Conservation (phyloP, 2,329 filamentous ascomycete genomes). For the Phaeosphaeriaceae sp. region DNA sequence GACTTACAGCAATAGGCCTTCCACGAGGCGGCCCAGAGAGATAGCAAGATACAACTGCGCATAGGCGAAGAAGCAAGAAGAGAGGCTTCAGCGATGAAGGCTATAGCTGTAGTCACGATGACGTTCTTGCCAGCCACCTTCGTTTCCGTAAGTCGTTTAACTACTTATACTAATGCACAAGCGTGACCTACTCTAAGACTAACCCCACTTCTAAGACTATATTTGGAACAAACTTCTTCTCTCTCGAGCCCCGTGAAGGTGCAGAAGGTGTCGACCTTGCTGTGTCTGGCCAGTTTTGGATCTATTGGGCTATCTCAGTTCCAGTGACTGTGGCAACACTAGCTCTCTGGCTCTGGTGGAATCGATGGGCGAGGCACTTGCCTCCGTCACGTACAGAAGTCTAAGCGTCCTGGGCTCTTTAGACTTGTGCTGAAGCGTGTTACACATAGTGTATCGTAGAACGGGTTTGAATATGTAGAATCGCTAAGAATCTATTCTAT, state of each 20-base stretch:
- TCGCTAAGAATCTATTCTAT: too few relatives aligned
- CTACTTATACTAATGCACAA: not conserved
- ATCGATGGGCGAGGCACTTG: not conserved
- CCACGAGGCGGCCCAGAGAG: slow-evolving; percentile 20
- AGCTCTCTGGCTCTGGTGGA: slow-evolving; percentile 23
- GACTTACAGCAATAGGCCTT: not conserved
- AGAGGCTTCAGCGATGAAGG: slow-evolving; percentile 28
- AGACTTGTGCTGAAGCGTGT: too few relatives aligned
- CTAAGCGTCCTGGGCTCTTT: too few relatives aligned
- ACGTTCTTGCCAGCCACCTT: slow-evolving; percentile 32
- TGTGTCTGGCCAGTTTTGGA: slow-evolving; percentile 22
- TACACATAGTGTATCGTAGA: too few relatives aligned
- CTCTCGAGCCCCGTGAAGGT: slow-evolving; percentile 10
- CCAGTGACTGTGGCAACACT: slow-evolving; percentile 20
- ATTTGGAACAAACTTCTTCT: slow-evolving; percentile 20
- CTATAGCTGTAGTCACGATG: slow-evolving; percentile 30
- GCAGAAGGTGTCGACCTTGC: not conserved
- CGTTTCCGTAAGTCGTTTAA: slow-evolving; percentile 17
- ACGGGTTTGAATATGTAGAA: too few relatives aligned
- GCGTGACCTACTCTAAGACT: not conserved
- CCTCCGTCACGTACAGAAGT: too few relatives aligned
- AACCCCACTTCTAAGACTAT: too few relatives aligned
- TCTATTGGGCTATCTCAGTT: slow-evolving; percentile 23
- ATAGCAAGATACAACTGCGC: slow-evolving; percentile 22
- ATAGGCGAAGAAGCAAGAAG: slow-evolving; percentile 26